Base-by-base conservation (phyloP, 495 filamentous ascomycete genomes). In the Choiromyces venosus region DNA sequence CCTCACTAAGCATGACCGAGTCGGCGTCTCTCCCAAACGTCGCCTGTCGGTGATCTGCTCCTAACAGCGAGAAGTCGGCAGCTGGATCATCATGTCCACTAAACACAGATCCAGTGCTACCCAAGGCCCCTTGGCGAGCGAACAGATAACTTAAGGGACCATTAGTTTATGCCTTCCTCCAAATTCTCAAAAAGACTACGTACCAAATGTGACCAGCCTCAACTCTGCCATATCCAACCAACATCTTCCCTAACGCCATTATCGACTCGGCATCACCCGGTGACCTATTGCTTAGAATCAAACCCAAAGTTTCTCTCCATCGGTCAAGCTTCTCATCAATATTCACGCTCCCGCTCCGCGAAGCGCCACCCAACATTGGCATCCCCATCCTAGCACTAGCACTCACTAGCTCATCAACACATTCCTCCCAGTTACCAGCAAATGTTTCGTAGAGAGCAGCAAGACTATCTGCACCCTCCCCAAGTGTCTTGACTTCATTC, bases 341-440 rank as follows among this genome's bases (percentile, higher is more conserved):
- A 78, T 89, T 93, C 73, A 96, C 86, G 7, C 25, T 65, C 33
- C 73, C 73, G 19, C 74, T 75, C n/a, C 44, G 40, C 10, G 72
- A 68, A 14, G 67, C 67, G 25, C 75, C 73, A n/a, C 76, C 76
- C 21, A 81, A 66, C 85, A 99, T 91, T 81, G 95, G 93, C 73
- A 97, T 87, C 7, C 96, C 96, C 66, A 94, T 92, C 40, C 96
- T 88, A 56, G 95, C 96, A 71, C 94, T 95, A 35, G 91, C 90
- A 14, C 95, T 94, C n/a, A 99, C 95, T 66, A 99, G 88, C 79
- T 97, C 93, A 81, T 99, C 95, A 39, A 98, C 88, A 74, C 93
- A 94, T 75, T 98, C 96, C 71, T 97, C 94, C 73, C 90, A 88
- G 78, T 97, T 98, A 0, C 95, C 94, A 38, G 93, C 93, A 73